These are phyloP conservation scores for Aspergillus asperescens DNA, from an alignment of 495 filamentous ascomycete species.

Conservation along the genomic window DNA sequence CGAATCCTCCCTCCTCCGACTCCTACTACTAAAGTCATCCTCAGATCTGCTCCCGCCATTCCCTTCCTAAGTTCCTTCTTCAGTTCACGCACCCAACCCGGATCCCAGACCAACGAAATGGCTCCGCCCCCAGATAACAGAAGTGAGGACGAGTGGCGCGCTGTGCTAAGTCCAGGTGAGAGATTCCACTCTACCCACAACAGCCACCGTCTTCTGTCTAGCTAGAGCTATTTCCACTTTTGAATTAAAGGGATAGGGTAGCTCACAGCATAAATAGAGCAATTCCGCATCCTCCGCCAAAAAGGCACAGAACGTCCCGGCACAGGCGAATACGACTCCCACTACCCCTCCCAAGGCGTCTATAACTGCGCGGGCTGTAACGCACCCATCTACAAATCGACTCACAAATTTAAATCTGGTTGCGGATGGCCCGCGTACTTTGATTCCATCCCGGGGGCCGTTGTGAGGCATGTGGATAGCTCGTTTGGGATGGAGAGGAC, in stretches of 20 bases:
- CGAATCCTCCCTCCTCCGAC: constrained; percentile 28
- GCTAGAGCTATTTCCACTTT: not conserved
- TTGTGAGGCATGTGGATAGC: constrained; percentile 70
- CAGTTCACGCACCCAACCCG: constrained; percentile 46
- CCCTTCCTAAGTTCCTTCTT: constrained; percentile 81
- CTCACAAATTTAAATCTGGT: constrained; percentile 90
- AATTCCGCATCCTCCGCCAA: constrained; percentile 87
- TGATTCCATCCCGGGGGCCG: constrained; percentile 85
- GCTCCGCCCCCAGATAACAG: constrained; percentile 81
- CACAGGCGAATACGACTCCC: constrained; percentile 81
- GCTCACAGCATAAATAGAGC: constrained; percentile 50
- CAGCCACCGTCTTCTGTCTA: not conserved
- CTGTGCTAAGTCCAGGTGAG: constrained; percentile 69
- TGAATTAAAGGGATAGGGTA: not conserved
- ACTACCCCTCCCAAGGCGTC: constrained; percentile 64
- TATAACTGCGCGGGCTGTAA: constrained; percentile 84
- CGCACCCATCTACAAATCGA: constrained; percentile 82
- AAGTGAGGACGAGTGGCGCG: constrained; percentile 78
- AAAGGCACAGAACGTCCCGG: constrained; percentile 82
- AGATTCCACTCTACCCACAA: not conserved
- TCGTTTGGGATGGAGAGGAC: constrained; percentile 78
- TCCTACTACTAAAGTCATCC: constrained; percentile 27
- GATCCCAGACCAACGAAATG: constrained; percentile 46
- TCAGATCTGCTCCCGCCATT: constrained; percentile 61
- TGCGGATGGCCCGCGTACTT: constrained; percentile 99